A percentile compares a stretch with the other conserved stretches of the same genome.
Conservation (phyloP, 192 early-diverging fungal species). For the Chytriomyces hyalinus region DNA sequence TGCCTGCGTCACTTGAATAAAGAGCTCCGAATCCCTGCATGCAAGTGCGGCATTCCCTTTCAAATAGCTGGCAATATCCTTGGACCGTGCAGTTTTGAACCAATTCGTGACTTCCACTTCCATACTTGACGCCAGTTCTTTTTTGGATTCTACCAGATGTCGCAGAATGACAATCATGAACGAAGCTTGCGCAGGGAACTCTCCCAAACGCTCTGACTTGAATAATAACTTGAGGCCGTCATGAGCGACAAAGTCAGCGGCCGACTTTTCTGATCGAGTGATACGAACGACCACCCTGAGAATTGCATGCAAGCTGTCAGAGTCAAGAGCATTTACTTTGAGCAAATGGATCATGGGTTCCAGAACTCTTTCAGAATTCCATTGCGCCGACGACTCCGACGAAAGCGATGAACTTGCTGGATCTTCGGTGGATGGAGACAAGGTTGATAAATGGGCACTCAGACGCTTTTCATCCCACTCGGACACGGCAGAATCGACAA, state of each 20-base stretch:
- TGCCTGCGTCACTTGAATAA: conserved; percentile 65
- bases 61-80: conserved; percentile 74
- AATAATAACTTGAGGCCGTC: conserved; percentile 73
- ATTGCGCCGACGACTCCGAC: background rate
- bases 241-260: conserved; percentile 71
- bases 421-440: background rate
- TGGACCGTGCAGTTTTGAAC: conserved; percentile 70
- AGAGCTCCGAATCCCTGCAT: conserved; percentile 73
- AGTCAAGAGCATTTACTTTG: conserved; percentile 44
- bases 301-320: conserved; percentile 65
- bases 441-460: background rate
- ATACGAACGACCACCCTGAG: conserved; percentile 83
- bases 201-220: conserved; percentile 61
- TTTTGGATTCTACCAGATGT: conserved; percentile 80
- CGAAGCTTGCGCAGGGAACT: conserved; percentile 78
- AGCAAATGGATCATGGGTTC: conserved; percentile 42
- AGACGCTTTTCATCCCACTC: conserved; percentile 63
- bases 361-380: conserved; percentile 28
- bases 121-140: conserved; percentile 69
- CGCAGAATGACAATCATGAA: conserved; percentile 86
- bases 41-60: conserved; percentile 68
- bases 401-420: background rate
- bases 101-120: conserved; percentile 76
- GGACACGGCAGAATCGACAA: conserved; percentile 70
- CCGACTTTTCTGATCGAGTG: conserved; percentile 69